Evolutionary conservation across 2,329 filamentous ascomycete genomes (phyloP), one percentile per base, ranked within the genome.

Genomic region (Hymenoscyphus fructigenus): DNA sequence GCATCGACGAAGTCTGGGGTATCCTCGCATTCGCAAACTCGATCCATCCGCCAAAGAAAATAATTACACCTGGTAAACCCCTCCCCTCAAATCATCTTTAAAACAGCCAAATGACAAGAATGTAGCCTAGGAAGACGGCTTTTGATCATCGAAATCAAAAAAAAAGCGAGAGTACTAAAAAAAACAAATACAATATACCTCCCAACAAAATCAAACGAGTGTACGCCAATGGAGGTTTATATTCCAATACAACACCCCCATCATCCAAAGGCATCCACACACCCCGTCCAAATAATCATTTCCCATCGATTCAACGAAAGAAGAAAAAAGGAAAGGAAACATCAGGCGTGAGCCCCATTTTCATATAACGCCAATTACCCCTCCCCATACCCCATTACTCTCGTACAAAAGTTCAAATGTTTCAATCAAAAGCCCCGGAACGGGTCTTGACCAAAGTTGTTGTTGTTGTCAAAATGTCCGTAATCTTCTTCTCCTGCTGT

Each of bases 381-480:
- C 55, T 23, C 23, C 7, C 12, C 26, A 14, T 28, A 23, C 12
- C 17, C n/a, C 26, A 28, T 29, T 17, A 10, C 29, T 57, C 26
- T 57, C 55, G 17, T 26, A n/a, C 26, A 57, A 57, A 17, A 57
- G 5, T 26, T 17, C 14, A 57, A 57, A 20, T n/a, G 23, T 6
- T 23, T 32, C 29, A 38, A 58, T 72, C 58, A 89, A 70, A 89
- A 89, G 3, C 85, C 85, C 69, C 80, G 82, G 69, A 89, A 89
- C 1, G 86, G 86, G 67, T 89, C 86, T 28, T 88, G 84, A 44
- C 82, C 78, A 73, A 82, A 81, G 73, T 82, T 81, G 7, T 55
- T 64, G 12, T 68, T 67, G 14, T 36, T 44, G 70, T 78, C 78
- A 56, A 68, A 68, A 34, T 70, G 67, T 7, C 67, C 69, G 70